phyloP scores from a whole-genome alignment of 1,284 basidiomycete species.

The Ustilago curta region DNA sequence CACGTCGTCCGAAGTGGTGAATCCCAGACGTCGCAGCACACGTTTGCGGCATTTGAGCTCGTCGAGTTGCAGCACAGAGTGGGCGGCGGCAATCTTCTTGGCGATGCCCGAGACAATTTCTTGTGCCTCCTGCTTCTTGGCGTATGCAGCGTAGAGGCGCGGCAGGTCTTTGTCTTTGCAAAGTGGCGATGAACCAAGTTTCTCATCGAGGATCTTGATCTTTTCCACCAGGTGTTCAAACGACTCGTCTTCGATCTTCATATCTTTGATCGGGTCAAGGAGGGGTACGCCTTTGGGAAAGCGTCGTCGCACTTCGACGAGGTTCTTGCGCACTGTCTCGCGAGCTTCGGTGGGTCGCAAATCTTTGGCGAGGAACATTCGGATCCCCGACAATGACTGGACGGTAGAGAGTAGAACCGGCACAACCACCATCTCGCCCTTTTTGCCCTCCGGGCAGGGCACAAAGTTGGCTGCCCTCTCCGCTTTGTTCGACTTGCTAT shows the following conservation, averaged over 20 bases:
- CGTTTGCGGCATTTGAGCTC: conserved; percentile 96
- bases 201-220: conserved; percentile 58
- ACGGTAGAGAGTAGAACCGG: conserved; percentile 90
- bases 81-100: conserved; percentile 86
- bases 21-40: conserved; percentile 89
- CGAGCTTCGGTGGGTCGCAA: conserved; percentile 80
- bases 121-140: conserved; percentile 80
- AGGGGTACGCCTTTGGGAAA: conserved; percentile 87
- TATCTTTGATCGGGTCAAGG: conserved; percentile 92
- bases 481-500: conserved; percentile 26
- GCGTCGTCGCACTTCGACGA: conserved; percentile 87
- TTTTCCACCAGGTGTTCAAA: conserved; percentile 79
- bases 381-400: conserved; percentile 85
- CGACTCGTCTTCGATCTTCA: conserved; percentile 94
- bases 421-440: conserved; percentile 80
- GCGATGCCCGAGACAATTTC: conserved; percentile 81
- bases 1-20: conserved; percentile 88
- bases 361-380: conserved; percentile 90
- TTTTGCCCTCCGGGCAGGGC: conserved; percentile 51
- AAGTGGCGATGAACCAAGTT: conserved; percentile 45
- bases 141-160: conserved; percentile 82
- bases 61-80: conserved; percentile 93
- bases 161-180: conserved; percentile 76
- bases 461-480: conserved; percentile 36
- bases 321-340: conserved; percentile 87